Base-by-base conservation (phyloP, 164 flowering plant genomes). In the Tetracentron sinense region DNA sequence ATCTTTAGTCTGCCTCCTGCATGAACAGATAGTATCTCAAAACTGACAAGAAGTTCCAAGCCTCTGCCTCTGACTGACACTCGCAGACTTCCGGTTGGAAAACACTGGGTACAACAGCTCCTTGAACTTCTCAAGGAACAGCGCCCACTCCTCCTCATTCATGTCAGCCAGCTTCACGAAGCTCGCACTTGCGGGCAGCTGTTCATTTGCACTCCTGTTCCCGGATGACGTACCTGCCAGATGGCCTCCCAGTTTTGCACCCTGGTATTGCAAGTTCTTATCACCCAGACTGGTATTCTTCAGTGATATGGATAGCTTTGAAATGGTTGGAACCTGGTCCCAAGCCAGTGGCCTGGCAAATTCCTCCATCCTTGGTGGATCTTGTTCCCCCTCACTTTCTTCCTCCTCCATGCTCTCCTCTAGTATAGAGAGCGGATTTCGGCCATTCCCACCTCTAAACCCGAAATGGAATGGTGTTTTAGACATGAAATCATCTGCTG, bases 11-110 rank as follows among this genome's bases (percentile, higher is more conserved):
- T n/a, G n/a, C n/a, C n/a, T n/a, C n/a, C n/a, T n/a, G n/a, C n/a
- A n/a, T n/a, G n/a, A n/a, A n/a, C n/a, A n/a, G n/a, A n/a, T n/a
- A n/a, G n/a, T 30, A 53, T 53, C 65, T 85, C 82, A 86, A 78
- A 86, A 83, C 75, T 79, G 83, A 77, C 88, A 82, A 6, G 88
- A 84, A 47, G 88, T 84, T 10, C 91, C 91, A 57, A 71, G 86
- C 61, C 79, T 82, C 75, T 77, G 87, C 71, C 79, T 75, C 67
- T 68, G 77, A 26, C 75, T 79, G 16, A 55, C 30, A 28, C 52
- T 63, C n/a, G 15, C 72, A 5, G 75, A 66, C 62, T 78, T 79
- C 20, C 77, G 75, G 31, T 70, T 73, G 3, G 66, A 59, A 54
- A 86, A 83, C 19, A 85, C 77, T n/a, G 78, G 81, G 33, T 16